A percentile compares a stretch with the other conserved stretches of the same genome.
These are phyloP conservation scores for Butyriboletus regius DNA, from an alignment of 1,284 basidiomycete species.

Conservation along the genomic window DNA sequence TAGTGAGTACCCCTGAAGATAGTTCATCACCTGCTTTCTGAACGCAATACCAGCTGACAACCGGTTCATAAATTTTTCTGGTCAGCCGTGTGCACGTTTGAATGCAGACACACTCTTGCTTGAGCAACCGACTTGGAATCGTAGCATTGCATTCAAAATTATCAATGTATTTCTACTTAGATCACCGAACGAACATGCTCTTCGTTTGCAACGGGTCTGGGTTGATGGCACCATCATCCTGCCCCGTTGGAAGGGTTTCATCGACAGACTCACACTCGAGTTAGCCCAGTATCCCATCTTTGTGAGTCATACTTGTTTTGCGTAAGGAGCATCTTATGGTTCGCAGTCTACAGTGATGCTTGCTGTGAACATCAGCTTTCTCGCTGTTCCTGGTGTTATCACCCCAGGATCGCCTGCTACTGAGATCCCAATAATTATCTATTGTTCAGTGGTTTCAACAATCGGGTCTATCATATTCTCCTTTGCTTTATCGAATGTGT, in stretches of 20 bases:
- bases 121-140: constrained; percentile 7
- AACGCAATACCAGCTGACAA: constrained; percentile 7
- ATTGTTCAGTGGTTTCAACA: too few species aligned
- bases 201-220: too few species aligned
- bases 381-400: constrained; percentile 9
- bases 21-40: not conserved
- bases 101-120: constrained; percentile 8
- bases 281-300: constrained; percentile 47
- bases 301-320: constrained; percentile 30
- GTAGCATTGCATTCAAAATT: not conserved
- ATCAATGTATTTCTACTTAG: constrained; percentile 10
- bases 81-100: constrained; percentile 9
- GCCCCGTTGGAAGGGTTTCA: constrained; percentile 30
- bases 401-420: not conserved
- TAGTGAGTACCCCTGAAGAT: constrained; percentile 1
- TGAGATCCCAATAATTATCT: too few species aligned
- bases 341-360: constrained; percentile 20
- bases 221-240: constrained; percentile 11
- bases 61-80: constrained; percentile 9
- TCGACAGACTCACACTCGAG: constrained; percentile 41
- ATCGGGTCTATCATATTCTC: too few species aligned
- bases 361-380: constrained; percentile 13
- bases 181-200: not conserved
- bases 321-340: not conserved
- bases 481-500: too few species aligned